Conservation (phyloP, 1,139 yeast genomes). For the Sugiyamaella pinicola region DNA sequence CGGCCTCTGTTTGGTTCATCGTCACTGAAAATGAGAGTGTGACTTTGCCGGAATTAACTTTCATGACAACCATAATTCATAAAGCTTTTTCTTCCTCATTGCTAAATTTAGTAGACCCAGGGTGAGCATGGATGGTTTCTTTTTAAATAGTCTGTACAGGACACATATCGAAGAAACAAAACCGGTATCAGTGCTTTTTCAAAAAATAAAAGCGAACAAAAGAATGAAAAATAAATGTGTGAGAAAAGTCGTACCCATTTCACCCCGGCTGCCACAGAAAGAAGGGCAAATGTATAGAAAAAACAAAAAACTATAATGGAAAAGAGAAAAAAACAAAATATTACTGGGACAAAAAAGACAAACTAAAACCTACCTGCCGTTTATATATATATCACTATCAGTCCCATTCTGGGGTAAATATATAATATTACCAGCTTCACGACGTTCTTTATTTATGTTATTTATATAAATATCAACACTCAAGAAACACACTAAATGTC, state of each 20-base stretch:
- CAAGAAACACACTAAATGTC: slow-evolving; percentile 22
- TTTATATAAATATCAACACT: slow-evolving; percentile 5
- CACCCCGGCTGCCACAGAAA: not conserved
- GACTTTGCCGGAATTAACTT: not conserved
- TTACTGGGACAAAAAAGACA: not conserved
- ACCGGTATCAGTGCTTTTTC: slow-evolving; percentile 13
- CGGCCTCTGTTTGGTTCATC: no score
- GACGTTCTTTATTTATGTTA: not conserved
- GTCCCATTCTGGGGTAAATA: slow-evolving; percentile 10
- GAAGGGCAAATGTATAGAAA: not conserved
- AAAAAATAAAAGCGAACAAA: not conserved
- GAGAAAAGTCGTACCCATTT: not conserved
- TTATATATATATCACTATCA: not conserved
- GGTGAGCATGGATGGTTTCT: not conserved
- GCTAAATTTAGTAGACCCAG: not conserved
- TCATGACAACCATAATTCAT: not conserved
- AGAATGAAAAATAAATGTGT: not conserved
- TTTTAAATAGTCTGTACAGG: slow-evolving; percentile 2
- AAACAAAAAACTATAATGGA: not conserved
- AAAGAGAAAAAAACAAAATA: slow-evolving; percentile 6
- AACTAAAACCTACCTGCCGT: slow-evolving; percentile 7
- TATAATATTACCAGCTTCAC: not conserved
- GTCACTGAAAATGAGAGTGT: no score
- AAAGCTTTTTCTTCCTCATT: not conserved
- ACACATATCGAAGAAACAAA: slow-evolving; percentile 10